Conservation (phyloP, 2,329 filamentous ascomycete genomes). For the Hypoxylon rubiginosum region DNA sequence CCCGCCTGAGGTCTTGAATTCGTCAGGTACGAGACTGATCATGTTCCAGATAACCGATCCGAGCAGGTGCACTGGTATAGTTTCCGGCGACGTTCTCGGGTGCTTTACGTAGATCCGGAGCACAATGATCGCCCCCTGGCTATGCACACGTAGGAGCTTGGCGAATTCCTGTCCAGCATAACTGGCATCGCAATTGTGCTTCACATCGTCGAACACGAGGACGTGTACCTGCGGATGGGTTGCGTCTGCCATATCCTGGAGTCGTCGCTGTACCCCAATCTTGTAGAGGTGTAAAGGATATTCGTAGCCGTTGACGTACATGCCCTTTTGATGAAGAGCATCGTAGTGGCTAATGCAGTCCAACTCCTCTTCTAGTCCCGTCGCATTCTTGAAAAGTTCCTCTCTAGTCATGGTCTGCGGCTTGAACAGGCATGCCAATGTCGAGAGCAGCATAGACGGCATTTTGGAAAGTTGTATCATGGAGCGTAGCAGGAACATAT, state of each 20-base stretch:
- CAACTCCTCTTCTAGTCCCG: conserved; percentile 2
- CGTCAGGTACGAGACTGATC: conserved; percentile 17
- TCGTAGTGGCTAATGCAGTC: conserved; percentile 28
- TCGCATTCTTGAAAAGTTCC: conserved; percentile 10
- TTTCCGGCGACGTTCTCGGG: neutral
- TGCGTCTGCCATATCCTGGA: conserved; percentile 27
- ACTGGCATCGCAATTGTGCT: conserved; percentile 18
- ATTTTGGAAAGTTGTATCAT: neutral
- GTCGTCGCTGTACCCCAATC: conserved; percentile 17
- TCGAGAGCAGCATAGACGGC: neutral
- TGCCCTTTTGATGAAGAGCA: conserved; percentile 32
- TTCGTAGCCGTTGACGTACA: conserved; percentile 29
- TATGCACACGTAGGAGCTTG: conserved; percentile 32
- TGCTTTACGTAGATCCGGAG: conserved; percentile 38
- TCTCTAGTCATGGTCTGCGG: conserved; percentile 1
- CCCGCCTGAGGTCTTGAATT: conserved; percentile 22
- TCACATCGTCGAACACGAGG: conserved; percentile 9
- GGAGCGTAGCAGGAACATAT: neutral
- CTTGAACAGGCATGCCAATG: neutral
- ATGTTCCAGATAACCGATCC: conserved; percentile 36
- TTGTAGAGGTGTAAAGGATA: conserved; percentile 34
- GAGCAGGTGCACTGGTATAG: conserved; percentile 31
- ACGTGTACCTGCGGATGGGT: conserved; percentile 21
- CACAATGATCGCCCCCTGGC: conserved; percentile 19
- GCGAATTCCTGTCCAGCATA: conserved; percentile 38